phyloP scores from a whole-genome alignment of 805 yeast genomes.

The Metschnikowia peoriensis region DNA sequence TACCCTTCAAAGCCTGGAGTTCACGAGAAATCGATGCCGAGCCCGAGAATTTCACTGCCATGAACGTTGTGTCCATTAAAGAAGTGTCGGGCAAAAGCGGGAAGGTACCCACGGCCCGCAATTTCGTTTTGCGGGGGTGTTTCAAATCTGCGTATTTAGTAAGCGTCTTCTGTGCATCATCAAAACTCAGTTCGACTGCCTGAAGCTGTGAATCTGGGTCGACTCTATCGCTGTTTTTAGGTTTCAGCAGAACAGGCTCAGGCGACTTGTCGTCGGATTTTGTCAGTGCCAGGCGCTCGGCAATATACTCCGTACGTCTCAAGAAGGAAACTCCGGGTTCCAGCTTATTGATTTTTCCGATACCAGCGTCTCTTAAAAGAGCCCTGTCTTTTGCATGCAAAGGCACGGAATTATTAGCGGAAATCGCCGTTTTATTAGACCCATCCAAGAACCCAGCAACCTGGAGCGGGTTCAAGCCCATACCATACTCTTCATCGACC shows the following conservation, averaged over 20 bases:
- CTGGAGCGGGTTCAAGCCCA: conserved; percentile 70
- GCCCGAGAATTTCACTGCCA: conserved; percentile 60
- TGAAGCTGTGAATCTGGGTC: conserved; percentile 64
- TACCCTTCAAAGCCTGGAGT: conserved; percentile 27
- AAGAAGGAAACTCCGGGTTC: conserved; percentile 70
- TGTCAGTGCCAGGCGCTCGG: conserved; percentile 49
- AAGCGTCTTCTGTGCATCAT: conserved; percentile 49
- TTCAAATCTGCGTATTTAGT: conserved; percentile 42
- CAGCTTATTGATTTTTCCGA: conserved; percentile 40
- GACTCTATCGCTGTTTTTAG: conserved; percentile 15
- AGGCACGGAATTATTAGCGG: conserved; percentile 31
- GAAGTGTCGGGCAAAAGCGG: conserved; percentile 86
- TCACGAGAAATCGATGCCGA: conserved; percentile 50
- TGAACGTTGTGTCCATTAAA: conserved; percentile 77
- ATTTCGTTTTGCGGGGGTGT: conserved; percentile 76
- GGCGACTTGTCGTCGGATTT: conserved; percentile 27
- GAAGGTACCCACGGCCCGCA: conserved; percentile 77
- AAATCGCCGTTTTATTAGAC: conserved; percentile 47
- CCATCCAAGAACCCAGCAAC: conserved; percentile 68
- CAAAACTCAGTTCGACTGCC: conserved; percentile 79
- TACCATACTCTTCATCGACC: conserved; percentile 63
- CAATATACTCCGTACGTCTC: conserved; percentile 91
- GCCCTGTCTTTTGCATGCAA: conserved; percentile 78
- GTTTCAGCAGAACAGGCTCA: neutral
- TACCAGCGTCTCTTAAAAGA: conserved; percentile 76